Evolutionary conservation across 2,329 filamentous ascomycete genomes (phyloP).

Genomic region (Colletotrichum lini): DNA sequence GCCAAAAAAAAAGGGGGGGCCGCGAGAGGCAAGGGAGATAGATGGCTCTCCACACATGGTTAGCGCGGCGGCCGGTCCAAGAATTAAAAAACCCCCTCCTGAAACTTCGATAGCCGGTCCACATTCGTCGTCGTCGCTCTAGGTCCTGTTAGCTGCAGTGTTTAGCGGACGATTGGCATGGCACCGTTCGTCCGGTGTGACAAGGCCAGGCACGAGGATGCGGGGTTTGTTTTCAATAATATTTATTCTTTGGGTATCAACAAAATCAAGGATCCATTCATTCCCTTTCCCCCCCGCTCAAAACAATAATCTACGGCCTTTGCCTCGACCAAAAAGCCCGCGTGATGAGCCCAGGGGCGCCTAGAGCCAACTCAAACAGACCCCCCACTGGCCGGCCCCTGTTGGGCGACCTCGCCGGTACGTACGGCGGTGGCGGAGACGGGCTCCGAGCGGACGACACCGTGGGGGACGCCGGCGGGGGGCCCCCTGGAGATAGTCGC

Average conservation of each 20-base stretch:
- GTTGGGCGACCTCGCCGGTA: conserved; percentile 17
- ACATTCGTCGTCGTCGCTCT: not conserved
- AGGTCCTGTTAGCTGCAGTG: not conserved
- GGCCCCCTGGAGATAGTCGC: conserved; percentile 34
- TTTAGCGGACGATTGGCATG: not conserved
- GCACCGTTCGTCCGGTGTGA: not conserved
- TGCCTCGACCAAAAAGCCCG: conserved; percentile 21
- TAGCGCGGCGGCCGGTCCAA: conserved; percentile 5
- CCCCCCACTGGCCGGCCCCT: conserved; percentile 4
- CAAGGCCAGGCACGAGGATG: not conserved
- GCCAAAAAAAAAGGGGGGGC: not conserved
- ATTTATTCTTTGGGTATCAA: conserved; percentile 26
- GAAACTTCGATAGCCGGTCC: conserved; percentile 16
- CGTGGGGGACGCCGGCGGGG: conserved; percentile 13
- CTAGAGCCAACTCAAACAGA: conserved; percentile 25
- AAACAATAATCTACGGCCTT: not conserved
- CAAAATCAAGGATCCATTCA: not conserved
- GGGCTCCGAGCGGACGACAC: conserved; percentile 26
- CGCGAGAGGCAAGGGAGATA: not conserved
- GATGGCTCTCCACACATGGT: conserved; percentile 6
- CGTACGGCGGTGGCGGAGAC: conserved; percentile 37
- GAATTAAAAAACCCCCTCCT: not conserved
- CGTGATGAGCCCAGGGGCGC: conserved; percentile 31
- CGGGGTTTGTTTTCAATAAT: not conserved
- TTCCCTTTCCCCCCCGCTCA: not conserved